Conservation (phyloP, 345 rosid species). For the Angophora floribunda region DNA sequence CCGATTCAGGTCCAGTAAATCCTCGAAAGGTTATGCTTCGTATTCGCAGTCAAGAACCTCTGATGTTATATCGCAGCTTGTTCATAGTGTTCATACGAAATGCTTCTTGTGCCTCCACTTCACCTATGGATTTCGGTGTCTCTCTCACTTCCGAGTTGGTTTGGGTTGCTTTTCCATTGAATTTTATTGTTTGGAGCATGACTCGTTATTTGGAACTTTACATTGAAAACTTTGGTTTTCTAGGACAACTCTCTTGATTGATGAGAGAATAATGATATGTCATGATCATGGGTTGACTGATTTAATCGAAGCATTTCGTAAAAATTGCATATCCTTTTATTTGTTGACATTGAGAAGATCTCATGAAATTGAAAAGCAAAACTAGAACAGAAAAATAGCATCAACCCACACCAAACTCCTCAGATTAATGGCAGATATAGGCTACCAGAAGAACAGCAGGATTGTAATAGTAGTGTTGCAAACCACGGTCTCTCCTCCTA, state of each 20-base stretch:
- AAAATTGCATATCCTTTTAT: background rate
- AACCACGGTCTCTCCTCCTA: background rate
- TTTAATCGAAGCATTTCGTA: background rate
- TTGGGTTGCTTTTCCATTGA: background rate
- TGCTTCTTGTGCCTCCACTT: background rate
- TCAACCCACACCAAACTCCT: background rate
- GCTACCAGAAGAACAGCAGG: background rate
- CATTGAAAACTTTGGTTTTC: background rate
- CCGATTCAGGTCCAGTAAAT: background rate
- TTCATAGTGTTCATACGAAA: background rate
- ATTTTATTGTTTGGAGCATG: background rate
- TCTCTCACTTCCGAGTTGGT: background rate
- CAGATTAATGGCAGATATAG: background rate
- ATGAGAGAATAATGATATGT: background rate
- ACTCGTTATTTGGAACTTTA: background rate
- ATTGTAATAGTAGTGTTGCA: background rate
- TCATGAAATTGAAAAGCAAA: background rate
- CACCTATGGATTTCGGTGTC: background rate
- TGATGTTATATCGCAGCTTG: background rate
- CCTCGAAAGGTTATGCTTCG: fast-evolving
- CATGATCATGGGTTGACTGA: background rate
- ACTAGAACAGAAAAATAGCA: background rate
- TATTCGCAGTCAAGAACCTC: background rate
- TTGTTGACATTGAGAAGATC: background rate
- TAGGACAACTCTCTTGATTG: background rate